Base-by-base conservation (phyloP, 2,329 filamentous ascomycete species). In the Akanthomyces muscarius region DNA sequence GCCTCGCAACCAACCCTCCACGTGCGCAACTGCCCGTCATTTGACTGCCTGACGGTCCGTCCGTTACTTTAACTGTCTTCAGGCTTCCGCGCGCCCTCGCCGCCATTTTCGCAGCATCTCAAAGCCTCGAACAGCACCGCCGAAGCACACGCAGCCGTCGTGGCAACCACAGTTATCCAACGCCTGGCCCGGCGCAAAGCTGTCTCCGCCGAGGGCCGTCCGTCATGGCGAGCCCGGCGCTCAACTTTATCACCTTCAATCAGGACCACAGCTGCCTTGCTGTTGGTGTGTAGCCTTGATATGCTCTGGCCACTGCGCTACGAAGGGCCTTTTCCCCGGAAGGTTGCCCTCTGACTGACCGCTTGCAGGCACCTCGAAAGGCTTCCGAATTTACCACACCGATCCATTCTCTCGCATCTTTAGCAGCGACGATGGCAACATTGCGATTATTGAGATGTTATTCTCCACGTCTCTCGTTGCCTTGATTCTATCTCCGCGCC, bases 231-330 rank as follows among this genome's bases (percentile, higher is more conserved):
- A 83, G 73, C 67, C 88, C 89, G 75, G 80, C 87, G 55, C 92
- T 98, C 81, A 99, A 99, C 78, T 99, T 96, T 79, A 92, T 99
- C 71, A 97, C 94, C 48, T 99, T 98, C 79, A 99, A 99, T 78
- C 95, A 99, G 82, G 95, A 99, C 81, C 92, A 97, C 81, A 96
- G 91, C 83, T 94, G 94, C 77, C 84, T 99, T 68, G 94, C 94
- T 80, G 93, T 99, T 70, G 94, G 92, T 92, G 81, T 77, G 63
- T 25, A 13, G 1, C 16, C 25, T 23, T 13, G n/a, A 33, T 7
- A 6, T n/a, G 36, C 60, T 60, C 4, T 2, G 2, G 3, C 18
- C 28, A 28, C 42, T 18, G 13, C 14, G 13, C 36, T 28, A n/a
- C 16, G 18, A 18, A 23, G 2, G 3, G n/a, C 33, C 14, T 10